phyloP scores from a whole-genome alignment of 768 basidiomycete species.

The Boletellus ananiceps region DNA sequence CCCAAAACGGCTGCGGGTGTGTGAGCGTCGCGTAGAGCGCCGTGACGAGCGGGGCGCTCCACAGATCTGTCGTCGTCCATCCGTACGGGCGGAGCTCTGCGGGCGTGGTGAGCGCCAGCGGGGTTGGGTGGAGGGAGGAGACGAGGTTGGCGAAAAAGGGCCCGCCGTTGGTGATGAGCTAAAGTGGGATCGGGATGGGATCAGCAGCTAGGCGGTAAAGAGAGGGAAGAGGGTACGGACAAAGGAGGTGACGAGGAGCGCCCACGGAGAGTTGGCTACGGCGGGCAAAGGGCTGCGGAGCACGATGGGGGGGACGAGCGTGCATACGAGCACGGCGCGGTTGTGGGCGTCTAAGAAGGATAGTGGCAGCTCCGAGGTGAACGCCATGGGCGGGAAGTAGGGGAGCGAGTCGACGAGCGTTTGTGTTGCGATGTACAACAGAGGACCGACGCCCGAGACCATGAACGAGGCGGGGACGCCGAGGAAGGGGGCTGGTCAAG shows the following conservation, averaged over 20 bases:
- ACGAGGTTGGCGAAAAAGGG: conserved; percentile 76
- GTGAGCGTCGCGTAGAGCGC: conserved; percentile 78
- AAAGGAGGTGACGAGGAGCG: conserved; percentile 67
- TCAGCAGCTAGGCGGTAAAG: background rate
- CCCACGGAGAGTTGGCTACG: conserved; percentile 68
- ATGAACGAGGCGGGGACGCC: conserved; percentile 75
- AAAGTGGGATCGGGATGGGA: background rate
- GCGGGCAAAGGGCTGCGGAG: conserved; percentile 44
- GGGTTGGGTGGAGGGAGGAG: conserved; percentile 70
- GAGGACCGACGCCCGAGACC: conserved; percentile 60
- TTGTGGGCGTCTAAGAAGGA: conserved; percentile 74
- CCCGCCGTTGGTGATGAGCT: conserved; percentile 74
- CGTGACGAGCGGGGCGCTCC: conserved; percentile 78
- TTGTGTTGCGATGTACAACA: conserved; percentile 58
- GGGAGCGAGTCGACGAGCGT: conserved; percentile 61
- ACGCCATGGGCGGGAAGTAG: conserved; percentile 38
- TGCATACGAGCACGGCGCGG: conserved; percentile 74
- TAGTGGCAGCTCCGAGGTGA: conserved; percentile 64
- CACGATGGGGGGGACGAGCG: conserved; percentile 68
- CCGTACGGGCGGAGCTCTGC: conserved; percentile 77
- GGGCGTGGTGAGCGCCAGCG: conserved; percentile 67
- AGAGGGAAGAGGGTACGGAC: conserved; percentile 36
- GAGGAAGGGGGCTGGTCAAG: conserved; percentile 51
- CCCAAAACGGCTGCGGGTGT: conserved; percentile 85
- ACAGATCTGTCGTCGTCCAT: conserved; percentile 82